Base-by-base conservation (phyloP, 805 yeast species). In the Lachancea sp. region DNA sequence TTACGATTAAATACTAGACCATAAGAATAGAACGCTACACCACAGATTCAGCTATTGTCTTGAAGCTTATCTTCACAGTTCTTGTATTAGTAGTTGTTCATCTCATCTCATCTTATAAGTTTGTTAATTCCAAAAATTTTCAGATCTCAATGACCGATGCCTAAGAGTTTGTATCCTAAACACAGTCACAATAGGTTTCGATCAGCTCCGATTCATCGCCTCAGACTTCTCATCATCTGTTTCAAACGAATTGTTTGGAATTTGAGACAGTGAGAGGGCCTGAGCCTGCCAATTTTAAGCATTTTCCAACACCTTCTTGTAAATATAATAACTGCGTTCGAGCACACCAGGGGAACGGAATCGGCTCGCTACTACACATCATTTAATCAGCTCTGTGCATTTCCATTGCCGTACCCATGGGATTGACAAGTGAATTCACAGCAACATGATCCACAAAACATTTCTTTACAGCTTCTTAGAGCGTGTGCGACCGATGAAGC, bases 1-100 rank as follows among this genome's bases (percentile, higher is more conserved):
- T 4, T 64, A 64, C 38, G 67, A 65, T 38, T 50, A 17, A 36
- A 20, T 5, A 19, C 8, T n/a, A n/a, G n/a, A n/a, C n/a, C n/a
- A n/a, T n/a, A n/a, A n/a, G n/a, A n/a, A n/a, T n/a, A n/a, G n/a
- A n/a, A n/a, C n/a, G n/a, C n/a, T n/a, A n/a, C n/a, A n/a, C n/a
- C 12, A 27, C 31, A 13, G 11, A 29, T 15, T 27, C 25, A 16
- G 8, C 11, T 35, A 8, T 3, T 35, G 38, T n/a, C 25, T 22
- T 22, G 8, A 8, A 22, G 25, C 25, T 29, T 13, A 29, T 29
- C 31, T 29, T 26, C 29, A 26, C 29, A 8, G 7, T 26, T 26
- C 29, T 7, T 26, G 29, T 11, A 26, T 26, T 8, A n/a, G n/a
- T n/a, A n/a, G n/a, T n/a, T n/a, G n/a, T n/a, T 22, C 25, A 22